Evolutionary conservation across 2,329 filamentous ascomycete species (phyloP), one percentile per base, ranked within the genome.

Genomic region (Immersiporthe knoxdaviesiana): DNA sequence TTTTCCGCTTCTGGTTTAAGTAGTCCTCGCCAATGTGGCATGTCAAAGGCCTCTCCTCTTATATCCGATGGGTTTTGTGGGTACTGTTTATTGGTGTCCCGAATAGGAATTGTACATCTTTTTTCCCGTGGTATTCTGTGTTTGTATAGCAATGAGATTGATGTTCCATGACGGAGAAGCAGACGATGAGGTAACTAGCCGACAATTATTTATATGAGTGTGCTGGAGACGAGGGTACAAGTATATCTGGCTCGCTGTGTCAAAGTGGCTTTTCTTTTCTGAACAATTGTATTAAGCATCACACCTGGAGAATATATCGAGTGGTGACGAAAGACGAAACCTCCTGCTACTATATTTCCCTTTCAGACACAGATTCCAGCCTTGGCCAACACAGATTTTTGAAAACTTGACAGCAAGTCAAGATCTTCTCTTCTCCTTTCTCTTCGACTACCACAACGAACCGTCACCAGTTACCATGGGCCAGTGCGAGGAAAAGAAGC

Each of bases 1-100:
- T 65, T 69, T 59, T 7, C 70, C 60, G 18, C n/a, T 67, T 67
- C 27, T 1, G 70, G 67, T 8, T 65, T 67, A 65, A 67, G 4
- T 30, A 67, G 4, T 30, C 52, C 11, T 18, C 52, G 27, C 27
- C 14, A 24, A 30, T 3, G 14, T 2, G 6, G 24, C 24, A 18
- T 30, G 52, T 10, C 52, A 16, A 6, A 18, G 52, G 4, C 27
- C 7, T 7, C 24, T 18, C n/a, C n/a, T 8, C 24, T 54, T 30
- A 18, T 30, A 16, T 30, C 27, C 24, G 52, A 30, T 14, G 27
- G 11, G 6, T 27, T 56, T 30, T 56, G 27, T 56, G 44, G 44
- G 44, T n/a, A 5, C 44, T 8, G 7, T 1, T 2, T 21, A n/a
- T 47, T n/a, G 21, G 21, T 47, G 18, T 47, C 44, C 44, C 44